Percentiles rank a stretch among this genome's conserved stretches.
Evolutionary conservation across 805 yeast genomes (phyloP).

Genomic region (Monosporozyma servazzii): DNA sequence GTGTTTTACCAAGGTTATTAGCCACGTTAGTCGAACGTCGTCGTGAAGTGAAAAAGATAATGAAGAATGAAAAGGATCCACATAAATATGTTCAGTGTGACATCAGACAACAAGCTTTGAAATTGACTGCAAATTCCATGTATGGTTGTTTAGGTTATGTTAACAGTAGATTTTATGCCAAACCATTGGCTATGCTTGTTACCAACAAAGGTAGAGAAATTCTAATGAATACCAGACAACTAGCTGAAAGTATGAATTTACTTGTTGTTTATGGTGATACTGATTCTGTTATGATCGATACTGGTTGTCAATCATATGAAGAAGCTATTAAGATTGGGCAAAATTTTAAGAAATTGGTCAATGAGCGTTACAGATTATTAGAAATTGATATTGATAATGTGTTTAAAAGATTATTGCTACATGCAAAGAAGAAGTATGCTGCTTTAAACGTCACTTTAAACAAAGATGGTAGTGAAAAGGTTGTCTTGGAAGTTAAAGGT

Average conservation of each 20-base stretch:
- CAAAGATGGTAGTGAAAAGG: constrained; percentile 47
- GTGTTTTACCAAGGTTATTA: constrained; percentile 79
- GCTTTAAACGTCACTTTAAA: constrained; percentile 58
- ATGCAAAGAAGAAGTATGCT: constrained; percentile 96
- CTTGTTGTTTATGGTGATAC: constrained; percentile 96
- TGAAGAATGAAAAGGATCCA: constrained; percentile 63
- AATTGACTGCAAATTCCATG: constrained; percentile 98
- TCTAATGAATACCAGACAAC: constrained; percentile 81
- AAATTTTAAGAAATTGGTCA: constrained; percentile 74
- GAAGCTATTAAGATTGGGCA: constrained; percentile 81
- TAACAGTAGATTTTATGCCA: constrained; percentile 87
- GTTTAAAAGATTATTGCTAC: constrained; percentile 72
- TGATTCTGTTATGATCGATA: constrained; percentile 97
- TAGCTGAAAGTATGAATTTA: constrained; percentile 78
- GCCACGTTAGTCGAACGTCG: constrained; percentile 83
- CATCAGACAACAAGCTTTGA: constrained; percentile 90
- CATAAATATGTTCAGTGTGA: constrained; percentile 77
- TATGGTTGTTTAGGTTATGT: constrained; percentile 96
- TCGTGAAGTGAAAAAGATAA: constrained; percentile 78
- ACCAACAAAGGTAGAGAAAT: constrained; percentile 95
- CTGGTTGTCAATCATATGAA: constrained; percentile 56
- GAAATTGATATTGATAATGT: constrained; percentile 95
- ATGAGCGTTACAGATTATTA: constrained; percentile 74
- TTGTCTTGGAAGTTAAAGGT: constrained; percentile 82
- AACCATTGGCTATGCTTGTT: constrained; percentile 90